These are phyloP conservation scores for Eucalyptus lansdowneana DNA, from an alignment of 345 rosid species.

Conservation along the genomic window DNA sequence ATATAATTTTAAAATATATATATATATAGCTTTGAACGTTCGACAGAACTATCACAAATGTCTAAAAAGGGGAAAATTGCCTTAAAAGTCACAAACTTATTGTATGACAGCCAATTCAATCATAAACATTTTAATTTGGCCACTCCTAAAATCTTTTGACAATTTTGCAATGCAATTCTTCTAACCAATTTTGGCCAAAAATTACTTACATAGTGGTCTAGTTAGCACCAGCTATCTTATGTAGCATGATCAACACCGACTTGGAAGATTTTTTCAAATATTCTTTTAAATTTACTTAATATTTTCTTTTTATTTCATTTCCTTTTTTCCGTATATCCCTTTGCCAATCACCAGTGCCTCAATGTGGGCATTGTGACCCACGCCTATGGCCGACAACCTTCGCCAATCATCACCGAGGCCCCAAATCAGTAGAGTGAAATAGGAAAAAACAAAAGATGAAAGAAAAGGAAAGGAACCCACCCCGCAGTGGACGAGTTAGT, in stretches of 20 bases:
- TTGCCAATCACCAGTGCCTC: neutral
- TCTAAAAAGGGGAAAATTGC: neutral
- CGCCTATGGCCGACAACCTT: neutral
- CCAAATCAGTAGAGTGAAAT: neutral
- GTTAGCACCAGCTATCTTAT: neutral
- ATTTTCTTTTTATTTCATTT: no score
- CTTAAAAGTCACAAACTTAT: neutral
- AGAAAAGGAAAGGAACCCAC: no score
- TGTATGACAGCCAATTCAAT: no score
- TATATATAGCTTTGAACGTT: neutral
- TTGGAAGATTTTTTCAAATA: no score
- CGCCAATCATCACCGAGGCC: no score
- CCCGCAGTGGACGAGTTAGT: rapidly evolving
- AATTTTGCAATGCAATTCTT: neutral
- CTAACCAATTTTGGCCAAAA: neutral
- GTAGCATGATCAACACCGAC: rapidly evolving
- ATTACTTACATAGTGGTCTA: no score
- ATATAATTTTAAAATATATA: no score
- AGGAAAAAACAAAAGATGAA: neutral
- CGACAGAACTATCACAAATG: neutral
- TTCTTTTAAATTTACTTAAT: no score
- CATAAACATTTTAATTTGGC: no score
- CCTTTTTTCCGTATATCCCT: neutral
- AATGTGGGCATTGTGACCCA: neutral
- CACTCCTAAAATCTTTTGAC: neutral